phyloP scores from a whole-genome alignment of 495 filamentous ascomycete species.

The Choiromyces venosus region DNA sequence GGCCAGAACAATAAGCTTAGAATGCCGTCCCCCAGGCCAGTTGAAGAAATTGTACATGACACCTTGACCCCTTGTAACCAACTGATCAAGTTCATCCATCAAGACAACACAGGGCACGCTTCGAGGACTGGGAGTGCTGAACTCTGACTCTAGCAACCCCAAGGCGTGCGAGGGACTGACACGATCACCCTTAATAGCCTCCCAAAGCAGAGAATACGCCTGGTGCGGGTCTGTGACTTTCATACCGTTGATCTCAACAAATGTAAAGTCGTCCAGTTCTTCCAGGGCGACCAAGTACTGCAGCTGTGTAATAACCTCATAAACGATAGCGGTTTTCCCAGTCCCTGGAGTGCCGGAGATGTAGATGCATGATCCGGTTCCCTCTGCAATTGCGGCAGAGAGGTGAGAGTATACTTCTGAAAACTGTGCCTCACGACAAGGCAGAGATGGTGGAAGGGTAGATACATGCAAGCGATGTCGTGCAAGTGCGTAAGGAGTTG shows the following conservation, averaged over 20 bases:
- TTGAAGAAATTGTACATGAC: constrained; percentile 99
- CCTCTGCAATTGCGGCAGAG: constrained; percentile 88
- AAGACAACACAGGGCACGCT: constrained; percentile 93
- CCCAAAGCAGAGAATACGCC: constrained; percentile 91
- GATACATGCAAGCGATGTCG: constrained; percentile 88
- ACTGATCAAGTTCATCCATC: constrained; percentile 98
- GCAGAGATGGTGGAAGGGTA: constrained; percentile 77
- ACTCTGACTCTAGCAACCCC: constrained; percentile 83
- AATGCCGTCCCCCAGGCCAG: constrained; percentile 91
- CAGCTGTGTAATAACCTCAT: constrained; percentile 85
- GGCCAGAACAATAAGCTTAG: constrained; percentile 86
- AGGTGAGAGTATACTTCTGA: constrained; percentile 85
- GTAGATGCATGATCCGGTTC: constrained; percentile 92
- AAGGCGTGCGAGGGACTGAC: constrained; percentile 89
- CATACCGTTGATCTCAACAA: constrained; percentile 99
- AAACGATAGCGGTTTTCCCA: constrained; percentile 95
- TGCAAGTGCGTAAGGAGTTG: constrained; percentile 86
- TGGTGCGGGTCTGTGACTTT: constrained; percentile 98
- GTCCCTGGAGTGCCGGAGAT: constrained; percentile 99
- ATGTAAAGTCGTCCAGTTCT: constrained; percentile 97
- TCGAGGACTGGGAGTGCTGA: constrained; percentile 79
- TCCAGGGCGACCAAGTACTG: constrained; percentile 78
- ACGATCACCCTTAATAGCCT: constrained; percentile 86
- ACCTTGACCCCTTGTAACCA: constrained; percentile 93
- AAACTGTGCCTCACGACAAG: constrained; percentile 91